Percentiles rank a stretch among this genome's conserved stretches.
Evolutionary conservation across 257 asterid species (phyloP).

Genomic region (Forsythia suspensa): DNA sequence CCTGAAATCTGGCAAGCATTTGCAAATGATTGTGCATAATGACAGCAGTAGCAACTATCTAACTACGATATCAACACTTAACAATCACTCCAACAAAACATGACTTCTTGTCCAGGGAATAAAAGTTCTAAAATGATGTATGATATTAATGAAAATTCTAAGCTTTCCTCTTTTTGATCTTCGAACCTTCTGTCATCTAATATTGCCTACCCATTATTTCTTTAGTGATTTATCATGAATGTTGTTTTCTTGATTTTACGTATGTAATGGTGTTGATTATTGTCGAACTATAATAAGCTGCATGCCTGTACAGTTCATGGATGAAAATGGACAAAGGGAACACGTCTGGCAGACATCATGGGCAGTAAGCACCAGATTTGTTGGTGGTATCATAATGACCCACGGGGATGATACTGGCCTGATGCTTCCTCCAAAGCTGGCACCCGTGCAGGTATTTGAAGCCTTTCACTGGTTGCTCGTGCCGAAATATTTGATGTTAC

Average conservation of each 20-base stretch:
- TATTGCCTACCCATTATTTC: background rate
- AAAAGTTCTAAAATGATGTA: background rate
- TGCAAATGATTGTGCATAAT: constrained; percentile 10
- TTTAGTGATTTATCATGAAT: background rate
- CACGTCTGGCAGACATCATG: constrained; percentile 99
- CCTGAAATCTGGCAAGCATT: constrained; percentile 1
- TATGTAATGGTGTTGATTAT: constrained; percentile 4
- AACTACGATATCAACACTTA: background rate
- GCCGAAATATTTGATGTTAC: background rate
- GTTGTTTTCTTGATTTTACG: background rate
- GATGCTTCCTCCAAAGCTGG: constrained; percentile 92
- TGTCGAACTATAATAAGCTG: constrained; percentile 13
- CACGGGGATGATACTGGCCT: constrained; percentile 97
- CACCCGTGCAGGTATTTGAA: constrained; percentile 78
- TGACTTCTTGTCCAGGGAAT: background rate
- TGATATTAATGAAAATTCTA: background rate
- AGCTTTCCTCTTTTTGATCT: background rate
- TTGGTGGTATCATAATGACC: constrained; percentile 97
- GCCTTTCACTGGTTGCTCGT: constrained; percentile 19
- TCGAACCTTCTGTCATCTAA: background rate
- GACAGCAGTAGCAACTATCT: background rate
- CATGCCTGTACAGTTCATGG: constrained; percentile 64
- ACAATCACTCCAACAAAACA: background rate
- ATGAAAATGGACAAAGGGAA: constrained; percentile 90
- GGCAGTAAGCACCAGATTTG: constrained; percentile 95